phyloP scores from a whole-genome alignment of 192 early-diverging fungal genomes.

The Coemansia sp. region DNA sequence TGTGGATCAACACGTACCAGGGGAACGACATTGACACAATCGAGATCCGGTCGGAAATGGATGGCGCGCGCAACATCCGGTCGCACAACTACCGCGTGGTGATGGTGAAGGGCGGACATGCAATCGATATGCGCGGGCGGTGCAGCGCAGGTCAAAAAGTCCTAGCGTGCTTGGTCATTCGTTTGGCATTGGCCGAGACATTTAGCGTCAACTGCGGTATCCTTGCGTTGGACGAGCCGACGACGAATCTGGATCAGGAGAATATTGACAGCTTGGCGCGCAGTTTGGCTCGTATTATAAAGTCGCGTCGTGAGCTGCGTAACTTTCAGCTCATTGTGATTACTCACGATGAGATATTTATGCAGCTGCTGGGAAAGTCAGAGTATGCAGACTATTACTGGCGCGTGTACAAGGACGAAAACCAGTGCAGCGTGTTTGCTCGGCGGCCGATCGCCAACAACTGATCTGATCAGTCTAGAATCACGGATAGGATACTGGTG shows the following conservation, averaged over 20 bases:
- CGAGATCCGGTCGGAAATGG: constrained; percentile 89
- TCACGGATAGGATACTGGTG: neutral
- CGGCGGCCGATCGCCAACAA: constrained; percentile 43
- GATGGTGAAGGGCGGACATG: constrained; percentile 84
- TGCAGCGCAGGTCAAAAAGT: constrained; percentile 98
- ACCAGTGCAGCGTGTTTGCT: constrained; percentile 44
- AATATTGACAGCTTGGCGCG: constrained; percentile 87
- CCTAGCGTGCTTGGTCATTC: constrained; percentile 92
- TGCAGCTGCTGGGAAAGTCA: constrained; percentile 73
- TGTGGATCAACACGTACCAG: constrained; percentile 96
- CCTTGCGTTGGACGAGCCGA: constrained; percentile 95
- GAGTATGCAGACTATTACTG: constrained; percentile 88
- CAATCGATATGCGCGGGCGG: constrained; percentile 91
- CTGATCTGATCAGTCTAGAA: constrained; percentile 11
- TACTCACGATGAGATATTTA: constrained; percentile 97
- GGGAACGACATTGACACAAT: constrained; percentile 97
- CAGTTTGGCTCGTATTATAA: constrained; percentile 79
- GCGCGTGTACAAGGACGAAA: constrained; percentile 79
- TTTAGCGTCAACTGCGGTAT: constrained; percentile 93
- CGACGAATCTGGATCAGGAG: constrained; percentile 89
- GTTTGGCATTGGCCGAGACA: constrained; percentile 92
- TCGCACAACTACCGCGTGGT: constrained; percentile 92
- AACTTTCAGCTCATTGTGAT: constrained; percentile 99
- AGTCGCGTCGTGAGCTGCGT: constrained; percentile 68
- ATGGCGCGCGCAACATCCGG: constrained; percentile 65